These are phyloP conservation scores for Naganishia kalamii DNA, from an alignment of 768 basidiomycete genomes.

Conservation along the genomic window DNA sequence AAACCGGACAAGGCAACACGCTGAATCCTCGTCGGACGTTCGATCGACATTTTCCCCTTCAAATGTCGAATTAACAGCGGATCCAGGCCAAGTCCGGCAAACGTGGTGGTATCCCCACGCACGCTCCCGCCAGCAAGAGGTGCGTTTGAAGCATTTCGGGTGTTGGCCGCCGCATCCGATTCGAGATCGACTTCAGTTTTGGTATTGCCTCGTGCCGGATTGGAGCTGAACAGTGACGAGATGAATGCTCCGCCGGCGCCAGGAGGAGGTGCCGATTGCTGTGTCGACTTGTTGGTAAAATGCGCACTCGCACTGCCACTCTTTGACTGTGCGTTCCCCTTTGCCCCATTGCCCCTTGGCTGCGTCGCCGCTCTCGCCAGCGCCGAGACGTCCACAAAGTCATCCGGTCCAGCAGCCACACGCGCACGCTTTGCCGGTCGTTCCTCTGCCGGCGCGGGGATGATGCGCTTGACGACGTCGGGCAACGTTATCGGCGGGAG, in stretches of 20 bases:
- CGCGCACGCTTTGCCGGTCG: not conserved
- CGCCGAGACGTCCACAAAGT: conserved; percentile 16
- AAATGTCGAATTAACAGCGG: conserved; percentile 74
- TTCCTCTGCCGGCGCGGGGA: not conserved
- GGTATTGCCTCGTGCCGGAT: conserved; percentile 51
- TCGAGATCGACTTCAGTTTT: conserved; percentile 17
- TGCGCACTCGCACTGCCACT: not conserved
- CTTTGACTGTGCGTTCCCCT: conserved; percentile 4
- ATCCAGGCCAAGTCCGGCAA: conserved; percentile 74
- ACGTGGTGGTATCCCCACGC: conserved; percentile 58
- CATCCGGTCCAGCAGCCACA: not conserved
- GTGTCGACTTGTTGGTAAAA: not conserved
- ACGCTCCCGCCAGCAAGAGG: conserved; percentile 37
- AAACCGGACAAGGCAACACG: conserved; percentile 64
- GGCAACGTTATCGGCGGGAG: conserved; percentile 1
- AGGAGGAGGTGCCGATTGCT: not conserved
- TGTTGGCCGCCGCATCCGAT: not conserved
- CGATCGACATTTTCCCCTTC: conserved; percentile 68
- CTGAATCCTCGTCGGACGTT: conserved; percentile 85
- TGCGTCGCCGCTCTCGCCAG: conserved; percentile 15
- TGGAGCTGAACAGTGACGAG: conserved; percentile 81
- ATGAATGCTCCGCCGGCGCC: conserved; percentile 53
- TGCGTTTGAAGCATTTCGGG: conserved; percentile 20
- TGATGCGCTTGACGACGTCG: not conserved
- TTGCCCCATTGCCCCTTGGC: too few relatives aligned